phyloP scores from a whole-genome alignment of 2,329 filamentous ascomycete genomes.

The Graphiopsis chlorocephala region DNA sequence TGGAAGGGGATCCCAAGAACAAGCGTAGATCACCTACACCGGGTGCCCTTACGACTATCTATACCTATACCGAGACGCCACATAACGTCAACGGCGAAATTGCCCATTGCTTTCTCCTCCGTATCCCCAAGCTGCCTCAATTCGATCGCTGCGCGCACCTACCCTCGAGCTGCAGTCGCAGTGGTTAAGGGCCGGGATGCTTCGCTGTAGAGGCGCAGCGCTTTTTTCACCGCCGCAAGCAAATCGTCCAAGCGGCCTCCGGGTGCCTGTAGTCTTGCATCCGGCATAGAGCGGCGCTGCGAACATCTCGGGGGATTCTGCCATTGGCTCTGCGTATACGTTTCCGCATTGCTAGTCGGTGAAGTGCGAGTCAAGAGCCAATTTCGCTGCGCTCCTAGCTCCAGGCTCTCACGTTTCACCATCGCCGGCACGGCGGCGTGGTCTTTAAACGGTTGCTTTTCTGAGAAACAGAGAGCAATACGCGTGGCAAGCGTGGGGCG shows the following conservation, averaged over 20 bases:
- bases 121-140: not conserved
- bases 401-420: constrained; percentile 5
- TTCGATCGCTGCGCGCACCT: not conserved
- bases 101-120: constrained; percentile 9
- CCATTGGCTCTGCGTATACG: constrained; percentile 5
- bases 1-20: constrained; percentile 7
- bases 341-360: not conserved
- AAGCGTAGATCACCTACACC: constrained; percentile 8
- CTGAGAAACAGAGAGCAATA: not conserved
- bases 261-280: not conserved
- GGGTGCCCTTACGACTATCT: constrained; percentile 5
- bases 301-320: not conserved
- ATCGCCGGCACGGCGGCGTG: not conserved
- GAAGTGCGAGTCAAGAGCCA: constrained; percentile 5
- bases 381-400: constrained; percentile 8
- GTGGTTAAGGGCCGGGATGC: constrained; percentile 5
- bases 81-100: constrained; percentile 17
- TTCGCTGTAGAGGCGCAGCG: not conserved
- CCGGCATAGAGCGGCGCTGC: not conserved
- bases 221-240: not conserved
- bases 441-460: not conserved
- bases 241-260: not conserved
- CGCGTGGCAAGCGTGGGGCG: constrained; percentile 7
- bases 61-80: constrained; percentile 15
- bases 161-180: not conserved